Evolutionary conservation across 2,329 filamentous ascomycete species (phyloP).

Genomic region (Fonsecaea pedrosoi): DNA sequence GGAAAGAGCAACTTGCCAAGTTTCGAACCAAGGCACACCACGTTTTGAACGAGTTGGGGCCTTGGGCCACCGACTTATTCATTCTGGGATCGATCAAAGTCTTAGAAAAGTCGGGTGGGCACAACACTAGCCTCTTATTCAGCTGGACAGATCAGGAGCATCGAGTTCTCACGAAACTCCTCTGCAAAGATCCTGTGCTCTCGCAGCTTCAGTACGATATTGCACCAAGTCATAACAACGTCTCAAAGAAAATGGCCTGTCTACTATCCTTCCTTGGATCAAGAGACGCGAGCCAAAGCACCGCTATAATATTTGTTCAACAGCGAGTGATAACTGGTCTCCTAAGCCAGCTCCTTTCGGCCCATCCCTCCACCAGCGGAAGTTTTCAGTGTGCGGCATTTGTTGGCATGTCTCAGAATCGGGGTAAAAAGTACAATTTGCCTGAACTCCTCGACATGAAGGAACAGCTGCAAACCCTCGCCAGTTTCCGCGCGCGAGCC

Average conservation of each 20-base stretch:
- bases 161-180: neutral
- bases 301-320: neutral
- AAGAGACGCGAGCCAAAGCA: neutral
- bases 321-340: neutral
- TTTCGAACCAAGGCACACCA: constrained; percentile 1
- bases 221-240: neutral
- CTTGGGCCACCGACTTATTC: neutral
- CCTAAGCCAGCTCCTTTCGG: neutral
- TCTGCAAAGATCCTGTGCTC: neutral
- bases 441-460: neutral
- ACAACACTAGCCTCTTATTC: neutral
- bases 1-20: constrained; percentile 1
- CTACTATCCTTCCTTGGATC: neutral
- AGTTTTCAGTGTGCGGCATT: constrained; percentile 1
- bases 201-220: neutral
- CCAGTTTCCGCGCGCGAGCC: neutral
- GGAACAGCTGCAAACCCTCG: neutral
- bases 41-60: neutral
- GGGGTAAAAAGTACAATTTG: neutral
- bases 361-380: neutral
- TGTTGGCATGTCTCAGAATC: constrained; percentile 1
- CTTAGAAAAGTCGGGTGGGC: neutral
- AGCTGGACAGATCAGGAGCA: neutral
- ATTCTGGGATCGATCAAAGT: neutral
- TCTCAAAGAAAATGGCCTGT: neutral